A percentile compares a stretch with the other conserved stretches of the same genome.
phyloP scores from a whole-genome alignment of 768 basidiomycete species.

The Austroboletus eburneus region DNA sequence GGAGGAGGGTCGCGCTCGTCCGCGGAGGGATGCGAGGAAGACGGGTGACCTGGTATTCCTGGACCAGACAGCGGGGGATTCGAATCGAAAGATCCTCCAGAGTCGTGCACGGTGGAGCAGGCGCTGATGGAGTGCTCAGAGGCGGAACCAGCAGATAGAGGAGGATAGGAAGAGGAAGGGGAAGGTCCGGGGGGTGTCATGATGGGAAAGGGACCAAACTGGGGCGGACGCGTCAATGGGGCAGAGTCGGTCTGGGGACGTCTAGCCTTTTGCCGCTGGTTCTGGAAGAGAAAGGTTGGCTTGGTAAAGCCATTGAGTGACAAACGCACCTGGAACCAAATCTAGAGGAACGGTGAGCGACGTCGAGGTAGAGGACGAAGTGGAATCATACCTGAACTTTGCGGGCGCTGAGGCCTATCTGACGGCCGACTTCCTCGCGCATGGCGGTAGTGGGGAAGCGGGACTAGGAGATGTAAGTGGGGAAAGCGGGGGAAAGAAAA shows the following conservation, averaged over 20 bases:
- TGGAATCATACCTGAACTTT: slow-evolving; percentile 90
- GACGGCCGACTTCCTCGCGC: slow-evolving; percentile 82
- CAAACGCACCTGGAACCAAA: slow-evolving; percentile 82
- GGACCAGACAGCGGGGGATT: slow-evolving; percentile 48
- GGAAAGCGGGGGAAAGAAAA: neutral
- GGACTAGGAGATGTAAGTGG: slow-evolving; percentile 46
- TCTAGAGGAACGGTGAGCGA: slow-evolving; percentile 52
- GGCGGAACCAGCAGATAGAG: neutral
- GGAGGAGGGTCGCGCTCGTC: no score
- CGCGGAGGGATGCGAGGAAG: no score
- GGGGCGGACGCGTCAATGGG: slow-evolving; percentile 51
- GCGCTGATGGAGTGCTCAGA: slow-evolving; percentile 14
- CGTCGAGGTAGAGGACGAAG: slow-evolving; percentile 5
- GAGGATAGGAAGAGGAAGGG: slow-evolving; percentile 11
- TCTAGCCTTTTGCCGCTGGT: slow-evolving; percentile 84
- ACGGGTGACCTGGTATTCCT: slow-evolving; percentile 44
- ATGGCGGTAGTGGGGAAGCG: slow-evolving; percentile 85
- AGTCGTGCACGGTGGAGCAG: slow-evolving; percentile 5
- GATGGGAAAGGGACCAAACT: slow-evolving; percentile 60
- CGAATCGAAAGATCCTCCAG: slow-evolving; percentile 31
- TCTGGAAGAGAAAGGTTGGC: slow-evolving; percentile 40
- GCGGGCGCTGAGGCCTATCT: slow-evolving; percentile 84
- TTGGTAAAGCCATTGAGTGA: no score
- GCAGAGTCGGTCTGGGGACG: slow-evolving; percentile 63
- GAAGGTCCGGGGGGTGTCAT: slow-evolving; percentile 34